Evolutionary conservation across 2,329 filamentous ascomycete genomes (phyloP).

Genomic region (Alternaria tenuissima): DNA sequence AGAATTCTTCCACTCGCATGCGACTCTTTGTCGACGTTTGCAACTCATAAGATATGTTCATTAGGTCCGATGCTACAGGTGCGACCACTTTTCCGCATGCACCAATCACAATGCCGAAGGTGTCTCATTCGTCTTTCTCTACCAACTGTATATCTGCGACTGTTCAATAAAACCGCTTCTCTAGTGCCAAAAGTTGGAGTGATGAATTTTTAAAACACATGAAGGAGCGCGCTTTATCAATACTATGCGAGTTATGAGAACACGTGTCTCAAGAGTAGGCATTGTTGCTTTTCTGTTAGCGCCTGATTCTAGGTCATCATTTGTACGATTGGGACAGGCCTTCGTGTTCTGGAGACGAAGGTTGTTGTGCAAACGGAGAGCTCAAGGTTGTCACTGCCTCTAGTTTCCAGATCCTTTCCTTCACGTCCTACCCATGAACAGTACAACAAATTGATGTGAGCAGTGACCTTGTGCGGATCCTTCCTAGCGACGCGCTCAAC

Average conservation of each 20-base stretch:
- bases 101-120: background rate
- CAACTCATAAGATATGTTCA: background rate
- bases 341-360: too few species aligned
- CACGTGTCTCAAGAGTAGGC: too few species aligned
- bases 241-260: too few species aligned
- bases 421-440: too few species aligned
- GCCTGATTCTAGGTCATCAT: too few species aligned
- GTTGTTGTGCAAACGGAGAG: too few species aligned
- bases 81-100: background rate
- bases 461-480: too few species aligned
- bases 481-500: background rate
- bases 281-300: too few species aligned
- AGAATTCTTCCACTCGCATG: background rate
- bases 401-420: too few species aligned
- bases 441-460: too few species aligned
- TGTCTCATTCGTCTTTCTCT: background rate
- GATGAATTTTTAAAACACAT: background rate
- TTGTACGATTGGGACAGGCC: too few species aligned
- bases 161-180: background rate
- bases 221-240: background rate
- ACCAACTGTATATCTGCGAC: background rate
- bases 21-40: background rate
- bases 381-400: too few species aligned
- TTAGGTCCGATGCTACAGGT: background rate
- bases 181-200: background rate